Percentiles rank a stretch among this genome's conserved stretches.
phyloP scores from a whole-genome alignment of 2,329 filamentous ascomycete genomes.

The Alternaria incomplexa region DNA sequence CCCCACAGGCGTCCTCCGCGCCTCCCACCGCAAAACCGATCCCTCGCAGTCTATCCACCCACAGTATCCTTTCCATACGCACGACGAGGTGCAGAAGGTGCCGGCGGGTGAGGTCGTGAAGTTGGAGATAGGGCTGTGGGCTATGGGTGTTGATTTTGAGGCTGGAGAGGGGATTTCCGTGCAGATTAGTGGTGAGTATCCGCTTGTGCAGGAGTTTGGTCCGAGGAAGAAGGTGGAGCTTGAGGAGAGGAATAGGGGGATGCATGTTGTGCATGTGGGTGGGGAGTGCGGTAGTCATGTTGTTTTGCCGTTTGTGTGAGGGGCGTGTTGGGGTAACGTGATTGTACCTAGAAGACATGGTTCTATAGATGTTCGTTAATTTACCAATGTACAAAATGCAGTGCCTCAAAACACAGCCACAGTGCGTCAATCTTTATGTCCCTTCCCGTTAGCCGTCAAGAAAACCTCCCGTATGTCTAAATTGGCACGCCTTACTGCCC shows the following conservation, averaged over 20 bases:
- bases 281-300: slow-evolving; percentile 9
- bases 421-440: neutral
- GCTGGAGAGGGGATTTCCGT: slow-evolving; percentile 20
- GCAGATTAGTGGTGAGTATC: slow-evolving; percentile 11
- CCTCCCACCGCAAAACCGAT: slow-evolving; percentile 16
- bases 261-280: slow-evolving; percentile 14
- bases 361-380: neutral
- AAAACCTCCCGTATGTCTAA: neutral
- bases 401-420: neutral
- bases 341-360: neutral
- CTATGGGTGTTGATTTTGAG: slow-evolving; percentile 54
- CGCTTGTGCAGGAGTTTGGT: slow-evolving; percentile 12
- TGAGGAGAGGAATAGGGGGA: slow-evolving; percentile 14
- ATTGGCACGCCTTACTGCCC: neutral
- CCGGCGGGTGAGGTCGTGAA: slow-evolving; percentile 30
- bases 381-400: neutral
- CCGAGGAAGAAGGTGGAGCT: slow-evolving; percentile 1
- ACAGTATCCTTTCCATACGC: slow-evolving; percentile 43
- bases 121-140: slow-evolving; percentile 29
- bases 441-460: neutral
- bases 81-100: slow-evolving; percentile 51
- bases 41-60: slow-evolving; percentile 19
- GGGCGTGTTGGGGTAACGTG: neutral
- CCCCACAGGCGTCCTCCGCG: slow-evolving; percentile 20
- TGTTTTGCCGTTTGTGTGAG: slow-evolving; percentile 6